Base-by-base conservation (phyloP, 2,329 filamentous ascomycete genomes). In the Fusarium sp. region DNA sequence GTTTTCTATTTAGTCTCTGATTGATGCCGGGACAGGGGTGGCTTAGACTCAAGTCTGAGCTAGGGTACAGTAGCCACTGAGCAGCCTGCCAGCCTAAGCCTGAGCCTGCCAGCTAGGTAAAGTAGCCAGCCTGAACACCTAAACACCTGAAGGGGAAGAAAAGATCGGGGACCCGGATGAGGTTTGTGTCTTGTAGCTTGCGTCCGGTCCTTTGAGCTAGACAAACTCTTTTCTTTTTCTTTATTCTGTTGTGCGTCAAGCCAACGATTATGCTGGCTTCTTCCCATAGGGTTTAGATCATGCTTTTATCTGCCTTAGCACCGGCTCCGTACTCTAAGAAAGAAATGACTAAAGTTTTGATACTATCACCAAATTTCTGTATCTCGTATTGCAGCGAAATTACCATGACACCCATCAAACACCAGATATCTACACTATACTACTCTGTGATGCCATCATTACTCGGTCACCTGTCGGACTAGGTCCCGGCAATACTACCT, bases 1-100 rank as follows among this genome's bases (percentile, higher is more conserved):
- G 53, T 62, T 65, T 59, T 68, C 26, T 50, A 70, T 68, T 63
- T 72, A 72, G 69, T 62, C 51, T 60, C 55, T 67, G 47, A 59
- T 46, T 46, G 49, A 55, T 43, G 54, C 56, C 53, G 51, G 68
- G 65, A 62, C 47, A 67, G 45, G 65, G 55, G 47, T 33, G 24
- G 45, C 33, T 41, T 35, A 20, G 51, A 26, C 46, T 46, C 17
- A 28, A 53, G 43, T 28, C 20, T n/a, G 33, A 46, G 30, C 60
- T 50, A 64, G 61, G 61, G 61, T 64, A 64, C 61, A 47, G 46
- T 59, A 65, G 22, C 61, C 61, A 60, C 33, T 35, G 17, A 30
- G 28, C 28, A 13, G 28, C 28, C 28, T 30, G 28, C 28, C 28
- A 30, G 28, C 10, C 22, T 22, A 22, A 22, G 22, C 22, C 22